A percentile compares a stretch with the other conserved stretches of the same genome.
Evolutionary conservation across 768 basidiomycete species (phyloP).

Genomic region (Mycena rebaudengoi): DNA sequence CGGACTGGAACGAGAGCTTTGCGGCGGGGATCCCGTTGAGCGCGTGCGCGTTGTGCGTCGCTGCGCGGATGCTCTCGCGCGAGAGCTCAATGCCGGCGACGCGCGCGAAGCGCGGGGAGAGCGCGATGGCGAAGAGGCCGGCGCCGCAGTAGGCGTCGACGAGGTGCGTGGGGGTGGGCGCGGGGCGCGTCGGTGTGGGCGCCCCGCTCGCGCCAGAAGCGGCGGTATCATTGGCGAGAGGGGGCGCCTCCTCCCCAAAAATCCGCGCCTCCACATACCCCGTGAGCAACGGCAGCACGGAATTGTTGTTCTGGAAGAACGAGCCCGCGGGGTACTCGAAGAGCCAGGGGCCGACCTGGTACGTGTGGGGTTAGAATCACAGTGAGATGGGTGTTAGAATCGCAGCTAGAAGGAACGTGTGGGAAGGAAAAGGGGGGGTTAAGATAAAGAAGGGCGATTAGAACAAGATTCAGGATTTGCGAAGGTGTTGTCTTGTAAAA

Average conservation of each 20-base stretch:
- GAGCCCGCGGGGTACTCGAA: constrained; percentile 90
- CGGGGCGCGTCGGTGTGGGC: no score
- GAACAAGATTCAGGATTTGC: no score
- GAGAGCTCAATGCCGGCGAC: constrained; percentile 92
- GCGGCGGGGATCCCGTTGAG: constrained; percentile 66
- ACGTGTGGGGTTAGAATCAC: no score
- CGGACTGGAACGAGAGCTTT: constrained; percentile 76
- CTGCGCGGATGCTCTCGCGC: constrained; percentile 71
- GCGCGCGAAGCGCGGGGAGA: constrained; percentile 76
- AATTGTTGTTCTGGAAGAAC: constrained; percentile 99
- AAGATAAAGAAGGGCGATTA: no score
- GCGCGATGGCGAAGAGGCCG: constrained; percentile 87
- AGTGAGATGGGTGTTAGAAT: no score
- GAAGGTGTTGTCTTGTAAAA: no score
- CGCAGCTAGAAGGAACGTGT: no score
- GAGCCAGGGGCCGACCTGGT: constrained; percentile 77
- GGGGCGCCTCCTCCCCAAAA: no score
- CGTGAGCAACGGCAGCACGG: constrained; percentile 86
- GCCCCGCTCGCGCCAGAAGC: constrained; percentile 26
- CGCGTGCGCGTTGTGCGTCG: constrained; percentile 69
- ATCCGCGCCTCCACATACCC: constrained; percentile 83
- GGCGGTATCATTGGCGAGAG: no score
- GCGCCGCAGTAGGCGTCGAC: constrained; percentile 96
- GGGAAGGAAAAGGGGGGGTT: no score
- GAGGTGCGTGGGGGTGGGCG: constrained; percentile 82